Evolutionary conservation across 2,329 filamentous ascomycete genomes (phyloP), one percentile per base, ranked within the genome.

Genomic region (Chaetomium globosum): DNA sequence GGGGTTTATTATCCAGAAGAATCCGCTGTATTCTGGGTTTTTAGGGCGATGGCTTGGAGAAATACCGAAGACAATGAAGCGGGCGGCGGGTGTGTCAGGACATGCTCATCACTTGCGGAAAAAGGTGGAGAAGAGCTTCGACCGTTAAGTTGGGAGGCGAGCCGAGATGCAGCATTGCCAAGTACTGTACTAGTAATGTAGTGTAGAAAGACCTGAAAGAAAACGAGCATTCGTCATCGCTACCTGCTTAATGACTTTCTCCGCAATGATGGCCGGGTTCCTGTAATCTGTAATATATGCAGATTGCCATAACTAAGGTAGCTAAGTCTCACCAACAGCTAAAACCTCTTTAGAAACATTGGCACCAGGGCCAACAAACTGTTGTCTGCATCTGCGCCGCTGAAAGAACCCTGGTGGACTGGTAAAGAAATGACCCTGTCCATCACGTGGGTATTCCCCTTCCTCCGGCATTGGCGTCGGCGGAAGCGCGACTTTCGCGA

Each of bases 91-190:
- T 49, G 46, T 33, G 60, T 65, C 60, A 63, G 56, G 59, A 54
- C 43, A 56, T 53, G 55, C 30, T 67, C 63, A 57, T 67, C 66
- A 64, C 59, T 36, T 36, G 60, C 46, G 19, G 39, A 36, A 49
- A 28, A 62, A 62, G 60, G 52, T 56, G 60, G 39, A 51, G 49
- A 53, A 61, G 49, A 33, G n/a, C 31, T 33, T 33, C 51, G 51
- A 19, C 23, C 19, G 26, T n/a, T 16, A 53, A 53, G 26, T 26
- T 52, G 51, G 51, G 28, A 48, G 46, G 46, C 46, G 46, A 48
- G n/a, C 46, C 46, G 46, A 7, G 21, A 48, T 21, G n/a, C 46
- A 43, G 39, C 39, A 43, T 43, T 43, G 16, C 16, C 39, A 43
- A 43, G 39, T 43, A 10, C 33, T 10, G 9, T 2, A 36, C 26